phyloP scores from a whole-genome alignment of 805 yeast genomes.

The Candida bentonensis region DNA sequence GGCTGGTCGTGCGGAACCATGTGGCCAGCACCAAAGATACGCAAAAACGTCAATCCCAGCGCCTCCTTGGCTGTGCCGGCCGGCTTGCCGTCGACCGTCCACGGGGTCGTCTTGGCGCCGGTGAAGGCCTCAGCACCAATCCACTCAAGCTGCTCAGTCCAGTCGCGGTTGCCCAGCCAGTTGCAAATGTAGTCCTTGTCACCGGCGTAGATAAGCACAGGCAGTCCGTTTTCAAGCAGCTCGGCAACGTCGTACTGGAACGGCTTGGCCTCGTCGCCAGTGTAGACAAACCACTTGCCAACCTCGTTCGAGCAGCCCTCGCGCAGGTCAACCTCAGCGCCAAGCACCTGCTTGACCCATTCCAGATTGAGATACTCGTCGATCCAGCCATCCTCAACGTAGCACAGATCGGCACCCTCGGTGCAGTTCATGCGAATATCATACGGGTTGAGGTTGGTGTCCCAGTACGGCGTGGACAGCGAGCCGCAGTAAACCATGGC shows the following conservation, averaged over 20 bases:
- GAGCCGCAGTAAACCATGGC: conserved; percentile 78
- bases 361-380: conserved; percentile 63
- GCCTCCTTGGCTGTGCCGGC: conserved; percentile 56
- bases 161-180: conserved; percentile 82
- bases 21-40: conserved; percentile 80
- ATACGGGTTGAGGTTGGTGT: conserved; percentile 75
- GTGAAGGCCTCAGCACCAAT: conserved; percentile 36
- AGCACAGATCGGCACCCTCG: conserved; percentile 37
- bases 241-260: conserved; percentile 42
- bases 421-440: conserved; percentile 63
- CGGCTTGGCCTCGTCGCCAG: conserved; percentile 60
- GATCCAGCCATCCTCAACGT: conserved; percentile 55
- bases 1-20: conserved; percentile 93
- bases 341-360: conserved; percentile 61
- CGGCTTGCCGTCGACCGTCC: conserved; percentile 27
- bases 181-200: conserved; percentile 87
- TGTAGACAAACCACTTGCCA: conserved; percentile 54
- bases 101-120: conserved; percentile 17
- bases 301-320: conserved; percentile 67
- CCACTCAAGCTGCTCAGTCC: conserved; percentile 64
- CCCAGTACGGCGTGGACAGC: conserved; percentile 60
- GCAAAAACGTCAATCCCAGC: conserved; percentile 59
- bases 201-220: conserved; percentile 86
- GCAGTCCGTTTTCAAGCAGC: conserved; percentile 51
- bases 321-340: conserved; percentile 64